These are phyloP conservation scores for Hanseniaspora gamundiae DNA, from an alignment of 1,139 yeast species.

Conservation along the genomic window DNA sequence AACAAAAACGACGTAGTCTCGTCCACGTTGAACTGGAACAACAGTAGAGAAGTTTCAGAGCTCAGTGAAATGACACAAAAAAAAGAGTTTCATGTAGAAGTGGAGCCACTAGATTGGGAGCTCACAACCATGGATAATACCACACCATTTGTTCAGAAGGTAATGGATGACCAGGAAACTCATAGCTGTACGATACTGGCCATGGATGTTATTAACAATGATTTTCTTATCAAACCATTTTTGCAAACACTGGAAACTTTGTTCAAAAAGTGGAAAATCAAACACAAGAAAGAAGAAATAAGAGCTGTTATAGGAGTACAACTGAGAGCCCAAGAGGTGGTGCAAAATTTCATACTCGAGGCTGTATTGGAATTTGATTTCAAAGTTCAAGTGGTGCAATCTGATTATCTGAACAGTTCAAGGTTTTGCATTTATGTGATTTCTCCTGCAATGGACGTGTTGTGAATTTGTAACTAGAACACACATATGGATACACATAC, in stretches of 20 bases:
- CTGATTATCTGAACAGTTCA: not conserved
- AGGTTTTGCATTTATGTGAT: not conserved
- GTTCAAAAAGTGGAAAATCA: constrained; percentile 6
- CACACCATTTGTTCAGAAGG: not conserved
- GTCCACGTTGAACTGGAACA: not conserved
- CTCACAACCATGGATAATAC: not conserved
- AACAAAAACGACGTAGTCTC: not conserved
- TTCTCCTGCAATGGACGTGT: no score
- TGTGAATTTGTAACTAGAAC: no score
- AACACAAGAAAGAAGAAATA: not conserved
- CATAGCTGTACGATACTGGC: constrained; percentile 11
- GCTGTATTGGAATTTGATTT: constrained; percentile 15
- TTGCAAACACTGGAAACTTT: constrained; percentile 16
- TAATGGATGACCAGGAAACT: not conserved
- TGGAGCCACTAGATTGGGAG: constrained; percentile 23
- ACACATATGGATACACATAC: no score
- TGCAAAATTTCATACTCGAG: constrained; percentile 18
- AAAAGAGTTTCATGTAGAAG: constrained; percentile 13
- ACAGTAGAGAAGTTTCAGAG: not conserved
- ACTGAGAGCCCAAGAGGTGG: constrained; percentile 20
- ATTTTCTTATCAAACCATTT: constrained; percentile 21
- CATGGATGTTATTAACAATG: constrained; percentile 26
- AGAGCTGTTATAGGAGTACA: constrained; percentile 21
- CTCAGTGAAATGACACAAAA: not conserved
- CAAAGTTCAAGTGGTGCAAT: constrained; percentile 7